phyloP scores from a whole-genome alignment of 148 eudicot genomes.

The Rhododendron vialii region DNA sequence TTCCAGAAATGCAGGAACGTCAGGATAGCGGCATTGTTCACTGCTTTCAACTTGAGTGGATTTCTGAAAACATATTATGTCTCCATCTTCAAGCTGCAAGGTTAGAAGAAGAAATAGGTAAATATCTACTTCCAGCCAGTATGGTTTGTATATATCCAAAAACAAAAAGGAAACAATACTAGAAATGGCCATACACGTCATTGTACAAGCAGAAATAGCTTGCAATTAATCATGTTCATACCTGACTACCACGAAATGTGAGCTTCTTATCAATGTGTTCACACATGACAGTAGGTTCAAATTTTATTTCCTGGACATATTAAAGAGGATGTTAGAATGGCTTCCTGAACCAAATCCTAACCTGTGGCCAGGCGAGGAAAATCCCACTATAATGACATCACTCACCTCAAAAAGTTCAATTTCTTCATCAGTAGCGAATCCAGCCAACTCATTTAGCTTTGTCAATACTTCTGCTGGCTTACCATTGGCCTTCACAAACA shows the following conservation, averaged over 20 bases:
- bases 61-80: constrained; percentile 92
- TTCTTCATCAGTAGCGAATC: constrained; percentile 73
- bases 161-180: not conserved
- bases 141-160: not conserved
- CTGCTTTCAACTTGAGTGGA: constrained; percentile 37
- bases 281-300: constrained; percentile 93
- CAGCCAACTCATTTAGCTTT: constrained; percentile 77
- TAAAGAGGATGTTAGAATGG: constrained; percentile 8
- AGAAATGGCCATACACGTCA: not conserved
- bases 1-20: constrained; percentile 79
- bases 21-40: constrained; percentile 58
- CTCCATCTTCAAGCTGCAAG: constrained; percentile 91
- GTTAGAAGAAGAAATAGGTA: not conserved
- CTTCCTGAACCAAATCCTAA: not conserved
- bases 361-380: constrained; percentile 5
- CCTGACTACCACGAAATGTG: constrained; percentile 76
- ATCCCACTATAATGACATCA: not conserved
- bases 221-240: constrained; percentile 14
- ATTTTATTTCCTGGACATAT: constrained; percentile 75
- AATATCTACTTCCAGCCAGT: not conserved
- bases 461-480: constrained; percentile 67
- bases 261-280: constrained; percentile 68
- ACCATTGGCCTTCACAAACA: constrained; percentile 63
- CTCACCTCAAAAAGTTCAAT: constrained; percentile 85
- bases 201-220: not conserved